phyloP scores from a whole-genome alignment of 768 basidiomycete species.

The Lactarius quietus region DNA sequence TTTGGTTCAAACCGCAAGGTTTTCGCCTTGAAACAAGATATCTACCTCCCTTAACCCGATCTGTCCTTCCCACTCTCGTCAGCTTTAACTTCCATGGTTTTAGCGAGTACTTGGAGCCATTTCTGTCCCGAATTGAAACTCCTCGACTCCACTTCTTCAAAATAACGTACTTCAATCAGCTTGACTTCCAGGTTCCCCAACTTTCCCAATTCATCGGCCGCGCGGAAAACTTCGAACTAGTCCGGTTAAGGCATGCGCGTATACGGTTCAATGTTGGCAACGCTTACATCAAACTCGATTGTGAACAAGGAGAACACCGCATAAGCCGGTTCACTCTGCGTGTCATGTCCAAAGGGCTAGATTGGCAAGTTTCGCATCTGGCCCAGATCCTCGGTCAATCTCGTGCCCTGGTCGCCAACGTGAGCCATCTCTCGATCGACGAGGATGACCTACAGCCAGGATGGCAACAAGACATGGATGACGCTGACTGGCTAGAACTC shows the following conservation, averaged over 20 bases:
- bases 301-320: not conserved
- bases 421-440: not conserved
- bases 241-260: not conserved
- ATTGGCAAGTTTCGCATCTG: slow-evolving; percentile 8
- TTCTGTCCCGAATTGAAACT: not conserved
- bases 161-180: not conserved
- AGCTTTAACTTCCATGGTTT: slow-evolving; percentile 3
- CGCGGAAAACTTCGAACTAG: not conserved
- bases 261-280: not conserved
- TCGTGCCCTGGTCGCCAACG: not conserved
- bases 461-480: slow-evolving; percentile 1
- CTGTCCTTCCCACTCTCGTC: not conserved
- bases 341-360: not conserved
- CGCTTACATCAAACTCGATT: not conserved
- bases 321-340: not conserved
- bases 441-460: not conserved
- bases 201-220: slow-evolving; percentile 6
- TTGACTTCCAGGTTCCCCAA: not conserved
- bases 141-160: not conserved
- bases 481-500: not conserved
- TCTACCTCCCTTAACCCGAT: not conserved
- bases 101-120: not conserved
- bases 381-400: slow-evolving; percentile 1
- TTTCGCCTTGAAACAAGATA: not conserved
- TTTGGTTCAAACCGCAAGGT: not conserved